Evolutionary conservation across 768 basidiomycete species (phyloP).

Genomic region (Calocybe indica): DNA sequence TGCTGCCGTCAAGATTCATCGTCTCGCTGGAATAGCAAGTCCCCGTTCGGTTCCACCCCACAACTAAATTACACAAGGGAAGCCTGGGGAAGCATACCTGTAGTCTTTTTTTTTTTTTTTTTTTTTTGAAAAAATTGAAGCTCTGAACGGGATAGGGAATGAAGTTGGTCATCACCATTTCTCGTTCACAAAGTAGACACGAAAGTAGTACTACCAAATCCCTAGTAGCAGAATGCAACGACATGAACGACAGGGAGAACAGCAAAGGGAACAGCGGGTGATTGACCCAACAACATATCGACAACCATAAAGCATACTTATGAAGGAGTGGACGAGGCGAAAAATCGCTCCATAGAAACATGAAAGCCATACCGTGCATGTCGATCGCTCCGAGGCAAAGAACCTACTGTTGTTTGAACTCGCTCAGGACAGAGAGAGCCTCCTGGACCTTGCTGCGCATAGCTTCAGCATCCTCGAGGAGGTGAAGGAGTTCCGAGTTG

Average conservation of each 20-base stretch:
- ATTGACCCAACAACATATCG: conserved; percentile 25
- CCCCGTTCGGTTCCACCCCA: too few relatives aligned
- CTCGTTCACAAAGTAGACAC: conserved; percentile 48
- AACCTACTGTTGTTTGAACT: conserved; percentile 42
- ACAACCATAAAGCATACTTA: conserved; percentile 29
- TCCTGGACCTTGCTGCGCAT: conserved; percentile 89
- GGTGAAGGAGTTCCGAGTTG: conserved; percentile 84
- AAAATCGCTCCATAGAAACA: conserved; percentile 28
- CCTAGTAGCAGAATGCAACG: conserved; percentile 27
- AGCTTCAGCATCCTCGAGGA: conserved; percentile 77
- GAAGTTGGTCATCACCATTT: conserved; percentile 47
- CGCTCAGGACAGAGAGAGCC: conserved; percentile 83
- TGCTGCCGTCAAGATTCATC: too few relatives aligned
- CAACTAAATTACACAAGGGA: too few relatives aligned
- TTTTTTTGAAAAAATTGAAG: conserved; percentile 4
- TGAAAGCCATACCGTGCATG: conserved; percentile 4
- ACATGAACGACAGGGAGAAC: conserved; percentile 14
- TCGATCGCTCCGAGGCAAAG: not conserved
- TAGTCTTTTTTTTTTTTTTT: not conserved
- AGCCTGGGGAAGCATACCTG: too few relatives aligned
- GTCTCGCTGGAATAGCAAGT: too few relatives aligned
- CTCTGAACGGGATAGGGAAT: conserved; percentile 1
- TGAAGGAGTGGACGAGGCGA: conserved; percentile 48
- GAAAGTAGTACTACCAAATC: conserved; percentile 51
- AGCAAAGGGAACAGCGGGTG: conserved; percentile 20